phyloP scores from a whole-genome alignment of 2,329 filamentous ascomycete genomes.

The Hypoxylon sp. region DNA sequence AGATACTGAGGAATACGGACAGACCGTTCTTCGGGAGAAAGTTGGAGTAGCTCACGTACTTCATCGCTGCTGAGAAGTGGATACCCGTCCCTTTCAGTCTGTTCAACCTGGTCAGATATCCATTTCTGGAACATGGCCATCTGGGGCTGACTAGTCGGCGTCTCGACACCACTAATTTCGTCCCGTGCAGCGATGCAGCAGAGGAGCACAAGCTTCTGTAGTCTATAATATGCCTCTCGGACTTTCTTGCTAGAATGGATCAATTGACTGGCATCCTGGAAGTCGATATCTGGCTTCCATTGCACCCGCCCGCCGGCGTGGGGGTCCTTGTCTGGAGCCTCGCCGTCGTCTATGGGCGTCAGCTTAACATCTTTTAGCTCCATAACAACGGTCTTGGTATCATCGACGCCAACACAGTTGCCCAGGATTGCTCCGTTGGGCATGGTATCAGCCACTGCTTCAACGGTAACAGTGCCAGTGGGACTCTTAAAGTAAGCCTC shows the following conservation, averaged over 20 bases:
- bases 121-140: background rate
- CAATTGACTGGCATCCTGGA: background rate
- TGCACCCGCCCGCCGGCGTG: background rate
- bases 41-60: background rate
- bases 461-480: background rate
- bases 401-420: background rate
- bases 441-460: background rate
- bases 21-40: background rate
- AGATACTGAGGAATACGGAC: background rate
- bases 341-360: background rate
- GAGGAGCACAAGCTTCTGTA: background rate
- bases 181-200: background rate
- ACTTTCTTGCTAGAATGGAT: background rate
- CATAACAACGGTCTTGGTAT: background rate
- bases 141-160: background rate
- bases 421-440: background rate
- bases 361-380: background rate
- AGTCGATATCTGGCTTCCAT: background rate
- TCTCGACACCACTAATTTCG: background rate
- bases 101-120: background rate
- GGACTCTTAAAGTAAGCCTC: background rate
- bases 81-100: background rate
- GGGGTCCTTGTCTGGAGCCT: background rate
- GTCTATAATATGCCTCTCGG: background rate
- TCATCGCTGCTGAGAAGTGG: background rate